A percentile compares a stretch with the other conserved stretches of the same genome.
Evolutionary conservation across 2,329 filamentous ascomycete genomes (phyloP).

Genomic region (Aschersonia sp.): DNA sequence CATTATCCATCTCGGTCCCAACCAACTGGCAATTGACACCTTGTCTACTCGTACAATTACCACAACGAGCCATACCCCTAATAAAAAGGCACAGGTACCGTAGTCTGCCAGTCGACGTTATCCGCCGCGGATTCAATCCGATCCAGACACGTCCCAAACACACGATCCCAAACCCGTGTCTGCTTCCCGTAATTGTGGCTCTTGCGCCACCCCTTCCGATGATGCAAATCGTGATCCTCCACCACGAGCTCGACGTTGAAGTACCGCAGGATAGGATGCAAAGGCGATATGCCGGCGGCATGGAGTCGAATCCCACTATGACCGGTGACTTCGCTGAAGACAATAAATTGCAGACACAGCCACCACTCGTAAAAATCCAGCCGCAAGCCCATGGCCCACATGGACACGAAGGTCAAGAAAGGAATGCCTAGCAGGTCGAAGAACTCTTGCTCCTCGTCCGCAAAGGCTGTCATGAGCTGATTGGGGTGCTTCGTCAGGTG

Average conservation of each 20-base stretch:
- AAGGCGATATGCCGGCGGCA: conserved; percentile 14
- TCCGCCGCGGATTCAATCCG: conserved; percentile 18
- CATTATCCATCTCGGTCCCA: too few species aligned
- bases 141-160: conserved; percentile 20
- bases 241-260: conserved; percentile 21
- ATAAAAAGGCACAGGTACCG: conserved; percentile 13
- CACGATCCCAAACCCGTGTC: conserved; percentile 19
- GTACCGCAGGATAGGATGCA: conserved; percentile 16
- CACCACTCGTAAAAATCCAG: conserved; percentile 32
- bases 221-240: conserved; percentile 26
- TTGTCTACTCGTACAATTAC: background rate
- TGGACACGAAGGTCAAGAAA: conserved; percentile 18
- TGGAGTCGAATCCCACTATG: conserved; percentile 23
- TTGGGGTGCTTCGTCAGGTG: conserved; percentile 30
- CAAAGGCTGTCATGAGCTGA: conserved; percentile 24
- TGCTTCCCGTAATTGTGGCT: conserved; percentile 24
- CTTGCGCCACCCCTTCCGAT: conserved; percentile 20
- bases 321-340: conserved; percentile 21
- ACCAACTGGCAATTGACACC: too few species aligned
- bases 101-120: conserved; percentile 17
- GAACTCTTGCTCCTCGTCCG: conserved; percentile 25
- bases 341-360: conserved; percentile 27
- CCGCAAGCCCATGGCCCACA: conserved; percentile 19
- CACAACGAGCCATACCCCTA: background rate
- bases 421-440: conserved; percentile 26